These are phyloP conservation scores for Arthrinium phaeospermum DNA, from an alignment of 2,329 filamentous ascomycete species.

Conservation along the genomic window DNA sequence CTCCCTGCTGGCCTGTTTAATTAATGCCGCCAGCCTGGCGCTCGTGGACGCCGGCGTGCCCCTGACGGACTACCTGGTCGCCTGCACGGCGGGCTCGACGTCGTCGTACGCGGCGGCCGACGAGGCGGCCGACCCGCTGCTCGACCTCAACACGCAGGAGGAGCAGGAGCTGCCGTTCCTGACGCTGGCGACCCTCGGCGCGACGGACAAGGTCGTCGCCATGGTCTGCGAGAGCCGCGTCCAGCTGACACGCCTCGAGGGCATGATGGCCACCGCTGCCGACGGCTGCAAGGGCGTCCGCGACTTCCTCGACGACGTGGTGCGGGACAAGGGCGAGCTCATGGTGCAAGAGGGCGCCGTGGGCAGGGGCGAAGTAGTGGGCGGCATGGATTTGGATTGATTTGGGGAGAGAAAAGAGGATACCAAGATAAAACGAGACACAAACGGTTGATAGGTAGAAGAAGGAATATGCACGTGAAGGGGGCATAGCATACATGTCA, in stretches of 20 bases:
- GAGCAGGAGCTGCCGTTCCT: constrained; percentile 88
- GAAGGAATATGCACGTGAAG: background rate
- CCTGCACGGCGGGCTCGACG: constrained; percentile 85
- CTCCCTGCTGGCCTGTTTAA: constrained; percentile 82
- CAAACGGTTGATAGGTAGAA: too few relatives aligned
- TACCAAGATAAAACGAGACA: background rate
- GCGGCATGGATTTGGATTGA: constrained; percentile 56
- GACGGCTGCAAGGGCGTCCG: constrained; percentile 90
- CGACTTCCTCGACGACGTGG: constrained; percentile 78
- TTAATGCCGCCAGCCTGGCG: constrained; percentile 91
- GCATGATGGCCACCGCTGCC: constrained; percentile 90
- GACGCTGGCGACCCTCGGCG: constrained; percentile 82
- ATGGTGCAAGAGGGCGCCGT: constrained; percentile 64
- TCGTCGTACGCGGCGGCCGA: constrained; percentile 69
- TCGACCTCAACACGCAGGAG: constrained; percentile 80
- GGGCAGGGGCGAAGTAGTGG: constrained; percentile 53
- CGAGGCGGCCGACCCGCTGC: constrained; percentile 74
- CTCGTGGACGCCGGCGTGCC: constrained; percentile 94
- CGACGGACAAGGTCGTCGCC: constrained; percentile 76
- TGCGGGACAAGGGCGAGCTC: constrained; percentile 71
- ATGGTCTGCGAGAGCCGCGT: constrained; percentile 87
- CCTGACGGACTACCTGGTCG: constrained; percentile 89
- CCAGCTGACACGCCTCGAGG: constrained; percentile 81
- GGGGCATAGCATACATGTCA: constrained; percentile 8
- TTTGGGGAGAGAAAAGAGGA: background rate